A percentile compares a stretch with the other conserved stretches of the same genome.
These are phyloP conservation scores for Verticillium zaregamsianum DNA, from an alignment of 2,329 filamentous ascomycete genomes.

Conservation along the genomic window DNA sequence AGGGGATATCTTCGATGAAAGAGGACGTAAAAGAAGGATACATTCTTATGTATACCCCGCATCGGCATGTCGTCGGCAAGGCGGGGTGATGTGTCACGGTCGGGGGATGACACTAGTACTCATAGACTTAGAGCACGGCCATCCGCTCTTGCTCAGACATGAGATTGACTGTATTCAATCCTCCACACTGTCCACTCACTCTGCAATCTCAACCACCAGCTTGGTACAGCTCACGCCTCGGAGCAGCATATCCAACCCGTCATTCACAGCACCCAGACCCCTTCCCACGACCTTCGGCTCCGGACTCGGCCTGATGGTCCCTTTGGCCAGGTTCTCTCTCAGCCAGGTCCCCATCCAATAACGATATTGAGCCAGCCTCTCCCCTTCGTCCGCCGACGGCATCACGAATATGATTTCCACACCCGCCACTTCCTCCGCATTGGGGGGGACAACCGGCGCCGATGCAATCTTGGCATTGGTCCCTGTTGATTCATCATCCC, in stretches of 20 bases:
- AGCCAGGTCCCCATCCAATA: slow-evolving; percentile 35
- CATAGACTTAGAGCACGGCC: too few species aligned
- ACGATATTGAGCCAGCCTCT: slow-evolving; percentile 30
- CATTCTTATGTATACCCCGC: too few species aligned
- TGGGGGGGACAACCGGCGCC: slow-evolving; percentile 26
- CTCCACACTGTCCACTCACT: slow-evolving; percentile 14
- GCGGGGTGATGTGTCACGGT: too few species aligned
- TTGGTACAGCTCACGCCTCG: slow-evolving; percentile 38
- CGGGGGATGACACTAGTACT: too few species aligned
- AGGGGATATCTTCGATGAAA: too few species aligned
- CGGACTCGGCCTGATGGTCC: slow-evolving; percentile 32
- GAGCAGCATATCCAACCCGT: slow-evolving; percentile 28
- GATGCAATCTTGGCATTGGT: slow-evolving; percentile 28
- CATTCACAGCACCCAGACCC: slow-evolving; percentile 30
- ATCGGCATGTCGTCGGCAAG: too few species aligned
- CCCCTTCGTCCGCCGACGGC: slow-evolving; percentile 26
- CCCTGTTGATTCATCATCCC: too few species aligned
- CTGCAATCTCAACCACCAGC: slow-evolving; percentile 33
- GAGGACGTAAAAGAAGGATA: too few species aligned
- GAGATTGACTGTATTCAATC: too few species aligned
- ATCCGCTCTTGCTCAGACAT: too few species aligned
- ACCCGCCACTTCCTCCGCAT: slow-evolving; percentile 22
- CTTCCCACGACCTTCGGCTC: slow-evolving; percentile 29
- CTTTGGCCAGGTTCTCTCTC: slow-evolving; percentile 24
- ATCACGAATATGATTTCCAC: slow-evolving; percentile 33